Evolutionary conservation across 176 grass and related monocot genomes (phyloP).

Genomic region (Oryza rufipogon): DNA sequence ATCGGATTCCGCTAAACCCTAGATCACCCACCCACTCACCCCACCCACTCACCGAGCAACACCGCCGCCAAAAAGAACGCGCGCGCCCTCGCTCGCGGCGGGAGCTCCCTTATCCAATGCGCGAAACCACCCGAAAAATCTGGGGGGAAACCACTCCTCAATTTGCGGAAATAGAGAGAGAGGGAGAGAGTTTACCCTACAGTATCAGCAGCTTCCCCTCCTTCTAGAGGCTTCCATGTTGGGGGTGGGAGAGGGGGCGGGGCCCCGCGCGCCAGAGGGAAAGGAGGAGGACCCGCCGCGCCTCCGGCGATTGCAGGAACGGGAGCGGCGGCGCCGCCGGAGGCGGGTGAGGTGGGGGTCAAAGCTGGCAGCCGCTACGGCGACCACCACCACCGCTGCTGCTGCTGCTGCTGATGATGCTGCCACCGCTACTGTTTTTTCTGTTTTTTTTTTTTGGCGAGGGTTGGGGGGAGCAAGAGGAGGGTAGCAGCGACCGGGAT

Average conservation of each 20-base stretch:
- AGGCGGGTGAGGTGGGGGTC: not conserved
- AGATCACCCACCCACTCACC: slow-evolving; percentile 36
- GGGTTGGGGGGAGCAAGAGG: not conserved
- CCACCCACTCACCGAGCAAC: slow-evolving; percentile 4
- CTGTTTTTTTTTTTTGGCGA: not conserved
- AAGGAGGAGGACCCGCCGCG: not conserved
- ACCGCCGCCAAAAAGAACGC: not conserved
- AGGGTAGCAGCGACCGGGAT: not conserved
- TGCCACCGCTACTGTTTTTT: not conserved
- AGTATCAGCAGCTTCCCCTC: slow-evolving; percentile 10
- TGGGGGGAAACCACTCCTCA: not conserved
- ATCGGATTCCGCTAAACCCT: slow-evolving; percentile 25
- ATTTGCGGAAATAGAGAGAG: not conserved
- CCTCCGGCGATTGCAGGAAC: not conserved
- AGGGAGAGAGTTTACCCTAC: not conserved
- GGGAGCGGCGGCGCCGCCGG: too few relatives aligned
- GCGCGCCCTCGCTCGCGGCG: too few relatives aligned
- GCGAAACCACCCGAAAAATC: not conserved
- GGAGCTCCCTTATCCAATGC: slow-evolving; percentile 40
- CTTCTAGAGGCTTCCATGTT: slow-evolving; percentile 13
- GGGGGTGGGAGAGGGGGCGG: not conserved
- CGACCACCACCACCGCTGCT: not conserved
- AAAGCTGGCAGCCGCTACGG: not conserved
- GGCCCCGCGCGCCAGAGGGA: not conserved
- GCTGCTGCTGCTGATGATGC: not conserved